phyloP scores from a whole-genome alignment of 495 filamentous ascomycete species.

The Talaromyces ruber region DNA sequence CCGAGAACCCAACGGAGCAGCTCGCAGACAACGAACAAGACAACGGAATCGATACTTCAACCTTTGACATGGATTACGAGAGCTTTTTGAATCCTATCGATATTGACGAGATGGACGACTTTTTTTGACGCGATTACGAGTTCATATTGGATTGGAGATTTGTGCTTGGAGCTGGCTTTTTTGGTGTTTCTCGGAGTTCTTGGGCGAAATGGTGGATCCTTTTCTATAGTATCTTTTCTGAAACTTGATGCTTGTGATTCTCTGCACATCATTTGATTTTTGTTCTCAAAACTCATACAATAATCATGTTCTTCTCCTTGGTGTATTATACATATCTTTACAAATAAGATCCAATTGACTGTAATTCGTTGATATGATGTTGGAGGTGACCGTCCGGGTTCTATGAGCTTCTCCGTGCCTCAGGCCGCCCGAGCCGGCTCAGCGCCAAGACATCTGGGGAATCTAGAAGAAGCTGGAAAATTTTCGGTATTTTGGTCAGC shows the following conservation, averaged over 20 bases:
- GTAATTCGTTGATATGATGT: background rate
- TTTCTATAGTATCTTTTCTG: background rate
- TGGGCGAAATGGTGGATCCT: background rate
- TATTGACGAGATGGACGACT: background rate
- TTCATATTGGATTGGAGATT: background rate
- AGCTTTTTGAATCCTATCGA: background rate
- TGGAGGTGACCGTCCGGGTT: background rate
- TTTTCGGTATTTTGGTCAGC: constrained; percentile 39
- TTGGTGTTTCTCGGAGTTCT: background rate
- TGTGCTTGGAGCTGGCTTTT: background rate
- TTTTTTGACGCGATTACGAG: background rate
- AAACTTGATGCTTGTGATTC: background rate
- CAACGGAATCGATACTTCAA: background rate
- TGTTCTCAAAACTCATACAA: background rate
- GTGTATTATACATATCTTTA: background rate
- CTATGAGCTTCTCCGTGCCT: constrained; percentile 1
- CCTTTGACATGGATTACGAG: background rate
- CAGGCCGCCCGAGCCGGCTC: constrained; percentile 10
- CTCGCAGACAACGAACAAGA: background rate
- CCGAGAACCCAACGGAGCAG: background rate
- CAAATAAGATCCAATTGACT: background rate
- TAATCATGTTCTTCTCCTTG: background rate
- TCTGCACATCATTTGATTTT: background rate
- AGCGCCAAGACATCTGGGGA: constrained; percentile 36
- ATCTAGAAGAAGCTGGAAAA: constrained; percentile 40